A percentile compares a stretch with the other conserved stretches of the same genome.
Conservation (phyloP, 495 filamentous ascomycete genomes). For the Xylaria longipes region DNA sequence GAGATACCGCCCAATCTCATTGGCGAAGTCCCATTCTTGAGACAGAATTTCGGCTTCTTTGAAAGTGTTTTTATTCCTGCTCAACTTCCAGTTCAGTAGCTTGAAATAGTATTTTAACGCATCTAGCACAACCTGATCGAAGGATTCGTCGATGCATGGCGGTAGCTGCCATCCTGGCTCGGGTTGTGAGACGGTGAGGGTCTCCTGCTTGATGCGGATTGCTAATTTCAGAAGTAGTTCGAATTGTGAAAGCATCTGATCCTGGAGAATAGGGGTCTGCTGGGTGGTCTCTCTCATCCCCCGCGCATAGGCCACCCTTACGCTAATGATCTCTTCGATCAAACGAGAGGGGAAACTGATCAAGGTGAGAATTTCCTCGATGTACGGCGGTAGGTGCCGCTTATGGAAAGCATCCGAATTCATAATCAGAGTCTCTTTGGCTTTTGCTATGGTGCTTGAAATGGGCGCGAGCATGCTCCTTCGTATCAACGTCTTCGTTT, state of each 20-base stretch:
- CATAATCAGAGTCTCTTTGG: conserved; percentile 87
- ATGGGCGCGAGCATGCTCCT: conserved; percentile 85
- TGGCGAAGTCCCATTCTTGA: conserved; percentile 96
- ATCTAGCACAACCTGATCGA: conserved; percentile 93
- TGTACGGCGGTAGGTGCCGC: conserved; percentile 93
- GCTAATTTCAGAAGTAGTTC: conserved; percentile 91
- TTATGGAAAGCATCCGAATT: conserved; percentile 87
- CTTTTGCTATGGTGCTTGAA: conserved; percentile 84
- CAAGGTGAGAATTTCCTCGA: conserved; percentile 91
- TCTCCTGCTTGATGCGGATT: conserved; percentile 88
- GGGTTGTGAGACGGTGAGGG: conserved; percentile 79
- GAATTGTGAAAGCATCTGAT: conserved; percentile 97
- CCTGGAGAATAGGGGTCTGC: conserved; percentile 87
- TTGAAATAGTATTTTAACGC: conserved; percentile 97
- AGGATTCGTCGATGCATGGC: conserved; percentile 94
- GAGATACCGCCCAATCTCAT: conserved; percentile 85
- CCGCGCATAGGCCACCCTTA: conserved; percentile 88
- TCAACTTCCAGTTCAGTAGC: conserved; percentile 95
- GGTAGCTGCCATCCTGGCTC: conserved; percentile 95
- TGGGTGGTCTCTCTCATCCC: conserved; percentile 90
- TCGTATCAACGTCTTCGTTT: conserved; percentile 46
- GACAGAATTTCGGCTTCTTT: conserved; percentile 97
- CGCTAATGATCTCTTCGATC: conserved; percentile 94
- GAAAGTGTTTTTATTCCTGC: conserved; percentile 98
- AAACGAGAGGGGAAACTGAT: conserved; percentile 97